Evolutionary conservation across 1,284 basidiomycete species (phyloP).

Genomic region (Taiwanofungus camphoratus): DNA sequence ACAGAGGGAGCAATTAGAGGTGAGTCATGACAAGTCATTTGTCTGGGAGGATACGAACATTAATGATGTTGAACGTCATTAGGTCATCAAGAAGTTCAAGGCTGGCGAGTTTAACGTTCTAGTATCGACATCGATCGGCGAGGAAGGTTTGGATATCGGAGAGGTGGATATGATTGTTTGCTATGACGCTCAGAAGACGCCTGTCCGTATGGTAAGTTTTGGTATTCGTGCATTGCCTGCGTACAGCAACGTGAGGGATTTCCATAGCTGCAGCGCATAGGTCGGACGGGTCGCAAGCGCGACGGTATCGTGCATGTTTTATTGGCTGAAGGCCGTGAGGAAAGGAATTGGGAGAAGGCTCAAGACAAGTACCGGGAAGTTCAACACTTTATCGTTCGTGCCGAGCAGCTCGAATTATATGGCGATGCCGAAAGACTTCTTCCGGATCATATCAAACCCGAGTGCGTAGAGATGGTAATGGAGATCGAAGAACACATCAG

Average conservation of each 20-base stretch:
- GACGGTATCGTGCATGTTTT: slow-evolving; percentile 89
- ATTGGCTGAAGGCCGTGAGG: slow-evolving; percentile 90
- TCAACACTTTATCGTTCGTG: slow-evolving; percentile 83
- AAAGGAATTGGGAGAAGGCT: slow-evolving; percentile 87
- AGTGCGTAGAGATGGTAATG: slow-evolving; percentile 78
- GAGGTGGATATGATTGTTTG: slow-evolving; percentile 97
- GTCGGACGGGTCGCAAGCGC: slow-evolving; percentile 92
- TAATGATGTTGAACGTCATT: slow-evolving; percentile 9
- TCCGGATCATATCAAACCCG: slow-evolving; percentile 73
- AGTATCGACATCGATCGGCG: slow-evolving; percentile 95
- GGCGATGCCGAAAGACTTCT: slow-evolving; percentile 86
- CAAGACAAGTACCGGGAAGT: slow-evolving; percentile 86
- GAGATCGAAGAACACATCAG: slow-evolving; percentile 69
- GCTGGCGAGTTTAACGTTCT: slow-evolving; percentile 85
- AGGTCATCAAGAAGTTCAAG: slow-evolving; percentile 88
- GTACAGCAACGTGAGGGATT: neutral
- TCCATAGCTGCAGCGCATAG: slow-evolving; percentile 88
- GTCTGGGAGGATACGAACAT: slow-evolving; percentile 1
- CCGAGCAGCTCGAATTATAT: slow-evolving; percentile 87
- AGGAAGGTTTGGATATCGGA: slow-evolving; percentile 99
- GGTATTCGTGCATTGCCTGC: neutral
- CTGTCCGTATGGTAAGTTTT: slow-evolving; percentile 82
- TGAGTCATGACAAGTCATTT: slow-evolving; percentile 32
- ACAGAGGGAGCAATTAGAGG: slow-evolving; percentile 90
- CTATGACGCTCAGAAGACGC: slow-evolving; percentile 95